A percentile compares a stretch with the other conserved stretches of the same genome.
phyloP scores from a whole-genome alignment of 306 rosid genomes.

The Adenanthera pavonina region DNA sequence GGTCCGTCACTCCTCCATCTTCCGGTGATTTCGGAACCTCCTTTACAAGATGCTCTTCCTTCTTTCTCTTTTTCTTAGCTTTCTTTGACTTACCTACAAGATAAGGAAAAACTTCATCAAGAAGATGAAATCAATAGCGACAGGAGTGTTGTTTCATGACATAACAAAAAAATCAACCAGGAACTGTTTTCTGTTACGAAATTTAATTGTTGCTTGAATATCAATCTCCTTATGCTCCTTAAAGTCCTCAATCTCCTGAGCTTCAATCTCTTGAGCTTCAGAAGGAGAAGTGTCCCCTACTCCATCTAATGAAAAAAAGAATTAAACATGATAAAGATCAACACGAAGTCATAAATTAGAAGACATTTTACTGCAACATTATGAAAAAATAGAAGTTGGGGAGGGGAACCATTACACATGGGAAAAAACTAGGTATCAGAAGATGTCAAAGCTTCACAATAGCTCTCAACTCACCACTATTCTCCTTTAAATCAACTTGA shows the following conservation, averaged over 20 bases:
- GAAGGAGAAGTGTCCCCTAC: constrained; percentile 13
- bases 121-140: constrained; percentile 18
- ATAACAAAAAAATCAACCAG: constrained; percentile 5
- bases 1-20: constrained; percentile 37
- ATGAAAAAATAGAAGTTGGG: neutral
- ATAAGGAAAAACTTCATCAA: neutral
- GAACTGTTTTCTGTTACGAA: constrained; percentile 14
- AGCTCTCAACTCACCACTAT: constrained; percentile 46
- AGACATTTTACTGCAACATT: neutral
- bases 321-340: neutral
- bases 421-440: neutral
- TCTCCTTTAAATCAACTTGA: constrained; percentile 40
- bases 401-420: neutral
- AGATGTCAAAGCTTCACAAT: neutral
- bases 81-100: constrained; percentile 66
- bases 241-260: constrained; percentile 15
- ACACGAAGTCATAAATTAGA: neutral
- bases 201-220: constrained; percentile 22
- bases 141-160: constrained; percentile 10
- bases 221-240: constrained; percentile 33
- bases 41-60: constrained; percentile 22
- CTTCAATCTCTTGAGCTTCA: constrained; percentile 20
- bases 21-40: constrained; percentile 41
- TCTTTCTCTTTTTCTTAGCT: constrained; percentile 54
- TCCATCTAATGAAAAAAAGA: constrained; percentile 34